Evolutionary conservation across 2,329 filamentous ascomycete species (phyloP).

Genomic region (Meredithiella fracta): DNA sequence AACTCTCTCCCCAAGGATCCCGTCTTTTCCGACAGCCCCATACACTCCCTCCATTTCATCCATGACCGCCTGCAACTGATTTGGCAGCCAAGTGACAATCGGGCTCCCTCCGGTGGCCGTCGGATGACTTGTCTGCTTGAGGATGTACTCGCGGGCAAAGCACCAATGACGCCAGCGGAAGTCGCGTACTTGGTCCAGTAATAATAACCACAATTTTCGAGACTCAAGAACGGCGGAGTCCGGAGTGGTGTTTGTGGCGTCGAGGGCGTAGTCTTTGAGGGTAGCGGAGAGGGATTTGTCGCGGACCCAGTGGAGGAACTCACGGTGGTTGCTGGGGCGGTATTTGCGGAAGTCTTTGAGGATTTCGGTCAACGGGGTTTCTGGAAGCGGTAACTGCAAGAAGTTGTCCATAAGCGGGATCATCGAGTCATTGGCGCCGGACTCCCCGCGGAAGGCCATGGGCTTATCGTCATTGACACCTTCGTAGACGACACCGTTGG

Average conservation of each 20-base stretch:
- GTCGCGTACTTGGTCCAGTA: slow-evolving; percentile 60
- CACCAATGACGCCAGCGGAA: slow-evolving; percentile 78
- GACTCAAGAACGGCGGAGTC: slow-evolving; percentile 33
- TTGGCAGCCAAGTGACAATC: slow-evolving; percentile 72
- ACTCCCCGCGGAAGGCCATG: slow-evolving; percentile 76
- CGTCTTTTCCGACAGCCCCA: slow-evolving; percentile 26
- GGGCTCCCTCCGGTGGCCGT: slow-evolving; percentile 68
- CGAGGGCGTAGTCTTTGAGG: slow-evolving; percentile 43
- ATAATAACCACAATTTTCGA: slow-evolving; percentile 43
- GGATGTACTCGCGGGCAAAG: slow-evolving; percentile 70
- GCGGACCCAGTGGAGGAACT: slow-evolving; percentile 61
- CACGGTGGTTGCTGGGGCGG: slow-evolving; percentile 72
- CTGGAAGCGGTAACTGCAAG: slow-evolving; percentile 71
- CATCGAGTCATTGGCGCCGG: slow-evolving; percentile 88
- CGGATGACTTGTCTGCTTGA: slow-evolving; percentile 60
- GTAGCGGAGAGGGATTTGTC: slow-evolving; percentile 31
- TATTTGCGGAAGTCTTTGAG: slow-evolving; percentile 79
- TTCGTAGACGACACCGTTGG: slow-evolving; percentile 77
- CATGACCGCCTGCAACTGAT: slow-evolving; percentile 62
- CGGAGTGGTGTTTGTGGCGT: slow-evolving; percentile 13
- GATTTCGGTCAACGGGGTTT: slow-evolving; percentile 76
- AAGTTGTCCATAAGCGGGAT: slow-evolving; percentile 81
- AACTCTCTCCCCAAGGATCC: slow-evolving; percentile 29
- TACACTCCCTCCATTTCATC: slow-evolving; percentile 49
- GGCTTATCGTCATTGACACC: slow-evolving; percentile 56